Evolutionary conservation across 805 yeast genomes (phyloP), one percentile per base, ranked within the genome.

Genomic region (Wickerhamiella vanderwaltii): DNA sequence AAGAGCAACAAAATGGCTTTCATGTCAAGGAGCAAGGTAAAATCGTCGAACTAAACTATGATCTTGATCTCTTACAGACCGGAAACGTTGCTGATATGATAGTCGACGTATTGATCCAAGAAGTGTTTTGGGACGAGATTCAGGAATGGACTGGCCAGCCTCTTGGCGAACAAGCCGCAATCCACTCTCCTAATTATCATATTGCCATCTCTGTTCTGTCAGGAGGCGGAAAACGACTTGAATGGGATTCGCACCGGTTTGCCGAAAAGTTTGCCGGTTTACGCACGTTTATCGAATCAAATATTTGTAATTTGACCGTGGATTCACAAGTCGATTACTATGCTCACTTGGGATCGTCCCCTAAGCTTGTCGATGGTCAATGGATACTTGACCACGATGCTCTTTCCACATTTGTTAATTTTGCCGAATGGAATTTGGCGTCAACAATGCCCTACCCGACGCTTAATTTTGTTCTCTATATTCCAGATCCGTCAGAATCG

Each of bases 301-400:
- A 71, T 26, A 68, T 73, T 47, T 72, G 85, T 24, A 77, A 80
- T 51, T 75, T 88, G 54, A 72, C 87, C 4, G 66, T 87, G 18
- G 88, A 83, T 51, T 68, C 93, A 1, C 93, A 84, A 56, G 69
- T 83, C 28, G 80, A 79, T 46, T 79, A 79, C 58, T 83, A 73
- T 55, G 74, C 82, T 12, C 56, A 55, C 24, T 60, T 72, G 4
- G 51, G 54, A 4, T 60, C 56, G 1, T 58, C 61, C 16, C 45
- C 65, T 2, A 6, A 4, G 12, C 5, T 15, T 5, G 36, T n/a
- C 3, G 11, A 20, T 11, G 36, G 26, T 11, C 18, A 20, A 26
- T n/a, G 13, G 7, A 33, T 33, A 5, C 62, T 79, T 13, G 64
- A 66, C 18, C 61, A 66, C 41, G 56, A 65, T 6, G 80, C 80